These are phyloP conservation scores for Anthracocystis walkeri DNA, from an alignment of 1,284 basidiomycete species.

Conservation along the genomic window DNA sequence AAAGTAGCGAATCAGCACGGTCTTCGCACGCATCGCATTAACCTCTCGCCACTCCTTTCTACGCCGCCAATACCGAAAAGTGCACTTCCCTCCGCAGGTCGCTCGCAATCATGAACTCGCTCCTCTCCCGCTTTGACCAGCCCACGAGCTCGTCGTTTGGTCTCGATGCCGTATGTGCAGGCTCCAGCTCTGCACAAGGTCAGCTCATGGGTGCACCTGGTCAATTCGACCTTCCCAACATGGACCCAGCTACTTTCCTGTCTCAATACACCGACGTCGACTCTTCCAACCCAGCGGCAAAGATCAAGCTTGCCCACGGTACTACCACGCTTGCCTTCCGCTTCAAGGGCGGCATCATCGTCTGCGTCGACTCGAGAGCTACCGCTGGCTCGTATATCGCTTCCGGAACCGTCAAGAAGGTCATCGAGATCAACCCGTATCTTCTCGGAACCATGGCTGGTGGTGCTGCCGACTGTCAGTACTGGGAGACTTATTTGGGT, in stretches of 20 bases:
- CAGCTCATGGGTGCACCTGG: conserved; percentile 44
- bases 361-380: conserved; percentile 96
- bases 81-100: neutral
- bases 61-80: too few relatives aligned
- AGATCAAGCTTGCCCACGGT: conserved; percentile 97
- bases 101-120: conserved; percentile 51
- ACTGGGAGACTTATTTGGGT: conserved; percentile 85
- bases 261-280: conserved; percentile 68
- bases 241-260: conserved; percentile 64
- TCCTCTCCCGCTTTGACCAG: conserved; percentile 53
- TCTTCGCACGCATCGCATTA: too few relatives aligned
- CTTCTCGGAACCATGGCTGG: conserved; percentile 98
- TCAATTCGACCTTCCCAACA: conserved; percentile 57
- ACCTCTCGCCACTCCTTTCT: too few relatives aligned
- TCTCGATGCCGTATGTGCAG: conserved; percentile 13
- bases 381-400: conserved; percentile 97
- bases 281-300: conserved; percentile 66
- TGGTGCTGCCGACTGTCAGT: conserved; percentile 77
- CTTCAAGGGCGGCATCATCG: conserved; percentile 95
- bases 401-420: conserved; percentile 72
- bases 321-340: conserved; percentile 98
- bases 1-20: too few relatives aligned
- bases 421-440: conserved; percentile 99
- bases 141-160: conserved; percentile 19
- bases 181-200: conserved; percentile 14